Base-by-base conservation (phyloP, 176 grass and related monocot genomes). In the Oropetium thomaeum region DNA sequence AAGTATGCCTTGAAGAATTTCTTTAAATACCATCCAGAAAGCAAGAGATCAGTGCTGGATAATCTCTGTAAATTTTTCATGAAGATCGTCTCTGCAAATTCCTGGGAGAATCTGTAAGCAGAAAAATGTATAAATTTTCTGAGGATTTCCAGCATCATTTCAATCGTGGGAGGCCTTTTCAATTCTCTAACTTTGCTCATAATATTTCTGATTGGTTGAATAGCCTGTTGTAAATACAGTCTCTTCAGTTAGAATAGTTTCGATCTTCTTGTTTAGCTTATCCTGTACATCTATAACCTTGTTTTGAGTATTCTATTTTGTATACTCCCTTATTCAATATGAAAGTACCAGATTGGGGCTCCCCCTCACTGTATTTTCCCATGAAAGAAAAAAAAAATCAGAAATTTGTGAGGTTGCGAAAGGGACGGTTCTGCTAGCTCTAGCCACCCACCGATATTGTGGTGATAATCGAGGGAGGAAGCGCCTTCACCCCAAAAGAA, bases 371-470 rank as follows among this genome's bases (percentile, higher is more conserved):
- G 19, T 23, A 52, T 22, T 22, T 22, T 8, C 7, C 49, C 7
- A 8, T n/a, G n/a, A n/a, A n/a, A n/a, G n/a, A n/a, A 28, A n/a
- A n/a, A 58, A 82, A 73, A 72, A 22, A 82, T 82, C 73, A 66
- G 49, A 35, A 41, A 41, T 17, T 12, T 78, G 61, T 13, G 41
- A 61, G 27, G 60, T 62, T 35, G 67, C 33, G 80, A 83, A 87
- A 79, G 73, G 27, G 85, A 83, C 68, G 68, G 68, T 17, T 42
- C 53, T 58, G 29, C 74, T 37, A 57, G 7, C 68, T 73, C 45
- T 51, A 74, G 25, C 74, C 68, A 87, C 68, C 27, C 74, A 29
- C 27, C 66, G 8, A 41, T 41, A 8, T 5, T 77, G 30, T 25
- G 67, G 52, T 73, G 79, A 78, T 39, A 67, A 69, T 27, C 42